Evolutionary conservation across 2,329 filamentous ascomycete species (phyloP), one percentile per base, ranked within the genome.

Genomic region (Triangularia setosa): DNA sequence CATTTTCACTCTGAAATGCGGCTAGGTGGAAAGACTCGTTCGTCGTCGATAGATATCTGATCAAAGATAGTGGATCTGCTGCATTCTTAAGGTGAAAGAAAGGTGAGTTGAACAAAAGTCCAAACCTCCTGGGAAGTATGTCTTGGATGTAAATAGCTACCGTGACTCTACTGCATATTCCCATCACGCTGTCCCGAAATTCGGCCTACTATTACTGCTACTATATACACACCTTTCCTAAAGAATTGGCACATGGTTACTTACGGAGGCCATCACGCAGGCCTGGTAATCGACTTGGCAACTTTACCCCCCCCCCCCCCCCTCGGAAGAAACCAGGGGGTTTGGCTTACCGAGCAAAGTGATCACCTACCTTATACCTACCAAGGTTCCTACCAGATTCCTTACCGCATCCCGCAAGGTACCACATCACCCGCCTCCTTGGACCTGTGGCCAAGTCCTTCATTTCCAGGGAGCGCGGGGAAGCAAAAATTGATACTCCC

Each of bases 1-100:
- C 35, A 40, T 40, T 60, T 79, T 73, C 35, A 57, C 7, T 24
- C 48, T 33, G 30, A 12, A 6, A 12, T 33, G 30, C 11, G 2
- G 30, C 6, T 33, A 8, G 6, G 11, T 33, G 3, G 30, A 8
- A 33, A 8, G 30, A 33, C 11, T n/a, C n/a, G n/a, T n/a, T n/a
- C n/a, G n/a, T n/a, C n/a, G n/a, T n/a, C n/a, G n/a, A n/a, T n/a
- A n/a, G n/a, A 33, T 9, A 12, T 33, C 30, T 33, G 30, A 12
- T 33, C 11, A 8, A 33, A 33, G 30, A n/a, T n/a, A 8, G 30
- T 6, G 6, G 30, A 9, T 33, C 5, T 7, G 6, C 30, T 33
- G 11, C 30, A 33, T 33, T 9, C 12, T 8, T 4, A 48, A 21
- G 40, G n/a, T 48, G 40, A 48, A 21, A 14, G n/a, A 21, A 48